Conservation (phyloP, 129 eudicot species). For the Helianthus annuus region DNA sequence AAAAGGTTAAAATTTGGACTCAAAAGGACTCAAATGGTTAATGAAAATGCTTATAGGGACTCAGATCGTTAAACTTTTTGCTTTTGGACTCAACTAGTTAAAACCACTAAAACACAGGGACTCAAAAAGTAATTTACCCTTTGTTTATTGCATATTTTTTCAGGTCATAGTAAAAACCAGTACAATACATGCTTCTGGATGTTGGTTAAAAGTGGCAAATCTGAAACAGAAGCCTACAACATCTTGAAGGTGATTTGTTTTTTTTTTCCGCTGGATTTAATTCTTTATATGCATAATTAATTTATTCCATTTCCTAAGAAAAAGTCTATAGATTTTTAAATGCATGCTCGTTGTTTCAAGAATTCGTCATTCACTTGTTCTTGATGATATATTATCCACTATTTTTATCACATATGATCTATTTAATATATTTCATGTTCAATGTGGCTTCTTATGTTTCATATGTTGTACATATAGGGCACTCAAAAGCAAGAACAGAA, state of each 20-base stretch:
- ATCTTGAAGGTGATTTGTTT: conserved; percentile 52
- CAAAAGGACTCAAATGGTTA: too few species aligned
- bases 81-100: too few species aligned
- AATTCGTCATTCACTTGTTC: neutral
- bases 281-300: neutral
- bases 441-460: neutral
- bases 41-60: too few species aligned
- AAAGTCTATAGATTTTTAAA: neutral
- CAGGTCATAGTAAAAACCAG: conserved; percentile 71
- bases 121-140: too few species aligned
- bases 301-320: neutral
- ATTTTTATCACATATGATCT: neutral
- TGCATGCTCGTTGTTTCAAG: neutral
- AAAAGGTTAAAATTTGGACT: too few species aligned
- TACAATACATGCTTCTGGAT: conserved; percentile 73
- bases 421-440: neutral
- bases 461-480: conserved; percentile 49
- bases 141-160: conserved; percentile 17
- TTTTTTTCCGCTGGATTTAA: neutral
- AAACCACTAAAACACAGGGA: too few species aligned
- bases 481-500: conserved; percentile 80
- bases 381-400: neutral
- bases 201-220: conserved; percentile 60
- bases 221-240: conserved; percentile 64
- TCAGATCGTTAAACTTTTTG: too few species aligned